A percentile compares a stretch with the other conserved stretches of the same genome.
phyloP scores from a whole-genome alignment of 768 basidiomycete species.

The Mrakia blollopis region DNA sequence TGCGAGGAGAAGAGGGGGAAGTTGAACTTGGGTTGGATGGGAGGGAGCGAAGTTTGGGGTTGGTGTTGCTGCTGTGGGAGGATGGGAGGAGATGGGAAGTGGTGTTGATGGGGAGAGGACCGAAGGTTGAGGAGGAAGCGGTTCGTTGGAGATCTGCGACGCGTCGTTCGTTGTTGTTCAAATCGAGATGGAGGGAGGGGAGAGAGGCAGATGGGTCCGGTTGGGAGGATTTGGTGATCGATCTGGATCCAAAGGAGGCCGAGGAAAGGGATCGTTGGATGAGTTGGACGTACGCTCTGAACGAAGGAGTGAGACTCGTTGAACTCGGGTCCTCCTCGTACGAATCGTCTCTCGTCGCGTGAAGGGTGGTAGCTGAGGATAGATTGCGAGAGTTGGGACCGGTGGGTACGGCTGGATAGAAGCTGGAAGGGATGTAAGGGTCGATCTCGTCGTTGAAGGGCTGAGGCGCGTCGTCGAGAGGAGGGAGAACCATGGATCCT shows the following conservation, averaged over 20 bases:
- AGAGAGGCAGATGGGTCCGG: background rate
- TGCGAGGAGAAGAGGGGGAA: no score
- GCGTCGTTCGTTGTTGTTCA: no score
- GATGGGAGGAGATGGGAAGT: background rate
- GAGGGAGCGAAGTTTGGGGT: no score
- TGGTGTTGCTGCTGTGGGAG: background rate
- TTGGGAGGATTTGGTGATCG: background rate
- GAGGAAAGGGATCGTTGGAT: background rate
- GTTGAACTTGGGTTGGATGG: no score
- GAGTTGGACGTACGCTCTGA: background rate
- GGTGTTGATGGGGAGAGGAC: background rate
- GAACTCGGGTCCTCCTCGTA: background rate
- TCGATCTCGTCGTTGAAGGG: background rate
- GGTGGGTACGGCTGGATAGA: background rate
- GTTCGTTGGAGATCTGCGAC: background rate
- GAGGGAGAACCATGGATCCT: background rate
- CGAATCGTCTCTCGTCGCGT: no score
- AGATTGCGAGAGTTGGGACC: background rate
- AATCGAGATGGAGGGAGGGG: background rate
- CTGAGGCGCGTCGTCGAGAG: background rate
- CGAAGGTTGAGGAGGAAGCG: conserved; percentile 1
- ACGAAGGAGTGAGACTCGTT: background rate
- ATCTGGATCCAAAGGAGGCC: background rate
- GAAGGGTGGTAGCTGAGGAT: background rate
- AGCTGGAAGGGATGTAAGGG: background rate